Conservation (phyloP, 1,284 basidiomycete species). For the Trichosporon asahii region DNA sequence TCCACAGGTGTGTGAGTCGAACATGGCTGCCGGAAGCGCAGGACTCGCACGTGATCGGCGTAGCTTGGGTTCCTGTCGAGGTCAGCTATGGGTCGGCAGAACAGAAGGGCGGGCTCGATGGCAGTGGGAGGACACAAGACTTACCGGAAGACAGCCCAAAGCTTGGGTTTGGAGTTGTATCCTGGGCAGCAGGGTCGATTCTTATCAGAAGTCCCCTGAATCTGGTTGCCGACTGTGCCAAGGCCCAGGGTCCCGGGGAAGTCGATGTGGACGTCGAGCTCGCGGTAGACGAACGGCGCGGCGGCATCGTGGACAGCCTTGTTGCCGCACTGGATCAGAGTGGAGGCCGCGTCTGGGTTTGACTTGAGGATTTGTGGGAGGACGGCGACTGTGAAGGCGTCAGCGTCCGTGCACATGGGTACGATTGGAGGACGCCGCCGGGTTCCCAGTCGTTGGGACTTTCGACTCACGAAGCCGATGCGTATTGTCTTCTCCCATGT, state of each 20-base stretch:
- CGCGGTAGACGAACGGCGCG: constrained; percentile 11
- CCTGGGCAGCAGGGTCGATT: constrained; percentile 18
- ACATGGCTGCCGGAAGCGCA: constrained; percentile 23
- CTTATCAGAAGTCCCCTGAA: not conserved
- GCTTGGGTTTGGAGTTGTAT: constrained; percentile 11
- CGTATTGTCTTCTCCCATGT: not conserved
- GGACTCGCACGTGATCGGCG: constrained; percentile 17
- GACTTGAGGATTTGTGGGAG: constrained; percentile 16
- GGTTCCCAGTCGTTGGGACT: not conserved
- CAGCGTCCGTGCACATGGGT: constrained; percentile 10
- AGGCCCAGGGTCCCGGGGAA: constrained; percentile 16
- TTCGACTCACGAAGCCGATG: not conserved
- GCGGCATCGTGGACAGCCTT: constrained; percentile 4
- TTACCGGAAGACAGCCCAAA: constrained; percentile 14
- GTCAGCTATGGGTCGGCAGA: no score
- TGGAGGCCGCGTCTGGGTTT: not conserved
- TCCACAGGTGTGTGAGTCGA: constrained; percentile 12
- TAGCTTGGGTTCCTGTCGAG: constrained; percentile 10
- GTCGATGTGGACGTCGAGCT: constrained; percentile 20
- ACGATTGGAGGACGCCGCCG: not conserved
- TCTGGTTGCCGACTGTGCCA: not conserved
- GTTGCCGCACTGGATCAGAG: constrained; percentile 16
- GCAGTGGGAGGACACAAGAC: not conserved
- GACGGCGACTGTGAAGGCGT: constrained; percentile 13
- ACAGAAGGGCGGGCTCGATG: not conserved